phyloP scores from a whole-genome alignment of 139 green algal species.

The Pleodorina starrii region DNA sequence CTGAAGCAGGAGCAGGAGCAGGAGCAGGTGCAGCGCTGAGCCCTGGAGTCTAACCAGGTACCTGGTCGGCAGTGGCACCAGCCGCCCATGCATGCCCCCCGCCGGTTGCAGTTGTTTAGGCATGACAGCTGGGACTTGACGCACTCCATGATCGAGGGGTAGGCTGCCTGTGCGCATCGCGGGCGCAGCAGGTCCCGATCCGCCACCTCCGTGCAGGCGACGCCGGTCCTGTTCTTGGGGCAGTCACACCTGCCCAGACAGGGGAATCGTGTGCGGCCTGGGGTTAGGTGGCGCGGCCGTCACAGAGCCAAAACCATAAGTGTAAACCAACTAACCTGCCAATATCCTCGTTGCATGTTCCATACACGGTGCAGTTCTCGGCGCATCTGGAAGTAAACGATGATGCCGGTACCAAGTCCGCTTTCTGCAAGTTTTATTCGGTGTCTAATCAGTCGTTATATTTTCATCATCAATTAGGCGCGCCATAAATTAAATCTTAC shows the following conservation, averaged over 20 bases:
- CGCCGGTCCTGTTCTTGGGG: constrained; percentile 31
- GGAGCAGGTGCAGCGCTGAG: no score
- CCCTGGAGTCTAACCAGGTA: no score
- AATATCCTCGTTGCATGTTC: constrained; percentile 31
- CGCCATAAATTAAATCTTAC: neutral
- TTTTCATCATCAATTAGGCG: neutral
- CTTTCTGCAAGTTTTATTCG: neutral
- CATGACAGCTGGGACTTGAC: neutral
- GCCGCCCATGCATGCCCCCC: constrained; percentile 2
- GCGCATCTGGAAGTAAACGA: neutral
- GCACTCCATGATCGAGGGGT: constrained; percentile 33
- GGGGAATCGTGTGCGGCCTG: neutral
- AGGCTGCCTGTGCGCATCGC: neutral
- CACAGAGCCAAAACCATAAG: no score
- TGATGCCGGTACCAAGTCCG: neutral
- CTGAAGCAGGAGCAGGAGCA: no score
- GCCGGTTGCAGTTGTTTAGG: constrained; percentile 41
- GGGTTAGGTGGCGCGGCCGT: no score
- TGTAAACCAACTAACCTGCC: neutral
- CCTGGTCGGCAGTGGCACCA: constrained; percentile 46
- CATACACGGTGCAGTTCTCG: neutral
- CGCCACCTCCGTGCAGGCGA: neutral
- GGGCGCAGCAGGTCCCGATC: neutral
- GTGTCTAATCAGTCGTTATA: no score
- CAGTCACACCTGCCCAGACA: constrained; percentile 40